Percentiles rank a stretch among this genome's conserved stretches.
These are phyloP conservation scores for Brassica juncea DNA, from an alignment of 345 rosid species.

Conservation along the genomic window DNA sequence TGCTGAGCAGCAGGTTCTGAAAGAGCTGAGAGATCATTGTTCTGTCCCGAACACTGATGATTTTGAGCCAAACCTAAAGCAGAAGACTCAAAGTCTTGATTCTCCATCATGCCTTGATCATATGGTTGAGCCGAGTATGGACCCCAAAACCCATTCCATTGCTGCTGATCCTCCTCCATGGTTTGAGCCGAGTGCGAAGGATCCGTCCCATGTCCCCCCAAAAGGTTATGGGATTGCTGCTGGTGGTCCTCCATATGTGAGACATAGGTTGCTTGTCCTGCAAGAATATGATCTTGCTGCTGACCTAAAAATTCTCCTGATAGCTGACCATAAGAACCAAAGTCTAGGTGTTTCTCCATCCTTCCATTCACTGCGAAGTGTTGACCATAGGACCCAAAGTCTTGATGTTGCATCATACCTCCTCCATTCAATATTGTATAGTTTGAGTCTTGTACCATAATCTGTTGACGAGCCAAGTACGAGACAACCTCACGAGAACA, in stretches of 20 bases:
- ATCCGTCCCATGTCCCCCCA: background rate
- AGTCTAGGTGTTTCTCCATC: background rate
- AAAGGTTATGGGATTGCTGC: background rate
- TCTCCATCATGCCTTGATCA: background rate
- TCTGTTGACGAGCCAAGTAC: background rate
- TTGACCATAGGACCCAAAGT: background rate
- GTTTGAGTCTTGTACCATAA: background rate
- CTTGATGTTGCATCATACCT: slow-evolving; percentile 1
- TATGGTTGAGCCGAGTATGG: background rate
- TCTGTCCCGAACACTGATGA: background rate
- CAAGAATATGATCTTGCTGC: background rate
- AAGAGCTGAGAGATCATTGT: background rate
- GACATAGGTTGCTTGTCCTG: background rate
- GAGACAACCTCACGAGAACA: background rate
- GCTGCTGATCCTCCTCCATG: background rate
- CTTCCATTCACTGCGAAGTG: background rate
- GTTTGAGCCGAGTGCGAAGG: background rate
- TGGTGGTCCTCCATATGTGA: background rate
- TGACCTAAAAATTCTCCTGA: background rate
- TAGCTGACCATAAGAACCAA: background rate
- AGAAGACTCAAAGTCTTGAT: background rate
- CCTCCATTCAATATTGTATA: background rate
- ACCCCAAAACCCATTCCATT: background rate
- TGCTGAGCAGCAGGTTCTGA: background rate
- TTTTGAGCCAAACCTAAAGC: background rate